Conservation (phyloP, 768 basidiomycete genomes). For the Russula dissimulans region DNA sequence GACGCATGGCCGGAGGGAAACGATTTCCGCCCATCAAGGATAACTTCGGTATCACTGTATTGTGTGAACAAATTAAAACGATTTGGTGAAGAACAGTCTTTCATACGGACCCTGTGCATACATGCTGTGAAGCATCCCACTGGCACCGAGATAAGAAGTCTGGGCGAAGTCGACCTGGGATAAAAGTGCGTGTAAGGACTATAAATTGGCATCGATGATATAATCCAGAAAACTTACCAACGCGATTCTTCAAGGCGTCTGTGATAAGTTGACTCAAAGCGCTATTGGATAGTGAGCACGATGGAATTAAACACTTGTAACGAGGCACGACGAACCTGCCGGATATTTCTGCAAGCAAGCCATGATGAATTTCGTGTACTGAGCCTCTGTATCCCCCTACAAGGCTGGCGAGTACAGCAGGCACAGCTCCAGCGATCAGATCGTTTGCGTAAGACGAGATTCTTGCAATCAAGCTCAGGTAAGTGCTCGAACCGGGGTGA, state of each 20-base stretch:
- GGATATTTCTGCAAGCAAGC: slow-evolving; percentile 40
- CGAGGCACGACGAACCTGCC: slow-evolving; percentile 24
- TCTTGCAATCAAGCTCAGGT: slow-evolving; percentile 27
- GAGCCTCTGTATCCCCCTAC: slow-evolving; percentile 37
- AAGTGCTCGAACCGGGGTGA: not conserved
- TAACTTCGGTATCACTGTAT: slow-evolving; percentile 26
- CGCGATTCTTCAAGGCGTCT: slow-evolving; percentile 44
- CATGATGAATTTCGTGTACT: slow-evolving; percentile 48
- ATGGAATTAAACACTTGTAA: slow-evolving; percentile 1
- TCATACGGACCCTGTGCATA: slow-evolving; percentile 45
- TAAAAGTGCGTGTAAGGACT: not conserved
- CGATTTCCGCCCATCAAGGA: slow-evolving; percentile 47
- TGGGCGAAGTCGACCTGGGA: slow-evolving; percentile 43
- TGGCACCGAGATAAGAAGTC: slow-evolving; percentile 60
- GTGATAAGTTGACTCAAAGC: slow-evolving; percentile 42
- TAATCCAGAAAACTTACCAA: slow-evolving; percentile 34
- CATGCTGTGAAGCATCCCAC: slow-evolving; percentile 40
- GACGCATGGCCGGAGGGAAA: slow-evolving; percentile 68
- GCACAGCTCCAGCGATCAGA: slow-evolving; percentile 38
- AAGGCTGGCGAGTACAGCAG: slow-evolving; percentile 32
- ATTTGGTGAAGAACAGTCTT: not conserved
- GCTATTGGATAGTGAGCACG: slow-evolving; percentile 23
- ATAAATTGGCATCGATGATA: not conserved
- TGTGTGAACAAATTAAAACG: not conserved
- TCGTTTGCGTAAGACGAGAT: slow-evolving; percentile 41